Evolutionary conservation across 176 grass and related monocot species (phyloP).

Genomic region (Themeda triandra): DNA sequence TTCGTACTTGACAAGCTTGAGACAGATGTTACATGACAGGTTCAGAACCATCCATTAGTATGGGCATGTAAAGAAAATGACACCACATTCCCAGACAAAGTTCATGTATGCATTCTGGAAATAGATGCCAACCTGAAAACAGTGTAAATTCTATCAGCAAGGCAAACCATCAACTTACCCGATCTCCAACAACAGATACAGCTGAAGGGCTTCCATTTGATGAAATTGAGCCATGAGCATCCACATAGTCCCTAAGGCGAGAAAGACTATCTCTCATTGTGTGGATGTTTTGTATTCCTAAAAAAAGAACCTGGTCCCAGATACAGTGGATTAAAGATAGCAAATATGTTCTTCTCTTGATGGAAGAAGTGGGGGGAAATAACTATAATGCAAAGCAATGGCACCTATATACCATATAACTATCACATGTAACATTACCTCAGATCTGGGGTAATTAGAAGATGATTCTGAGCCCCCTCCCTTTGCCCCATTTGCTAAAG

Average conservation of each 20-base stretch:
- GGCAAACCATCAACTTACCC: conserved; percentile 29
- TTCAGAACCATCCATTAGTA: neutral
- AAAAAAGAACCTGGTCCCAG: conserved; percentile 72
- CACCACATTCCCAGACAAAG: neutral
- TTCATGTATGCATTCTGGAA: neutral
- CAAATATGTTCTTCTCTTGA: neutral
- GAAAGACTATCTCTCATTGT: conserved; percentile 96
- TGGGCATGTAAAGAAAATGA: neutral
- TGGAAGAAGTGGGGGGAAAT: neutral
- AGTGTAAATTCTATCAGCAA: neutral
- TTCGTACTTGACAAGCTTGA: neutral
- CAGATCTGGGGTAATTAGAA: conserved; percentile 88
- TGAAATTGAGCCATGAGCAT: conserved; percentile 77
- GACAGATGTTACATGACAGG: neutral
- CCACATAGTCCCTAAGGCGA: conserved; percentile 96
- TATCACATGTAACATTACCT: conserved; percentile 44
- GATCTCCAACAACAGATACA: conserved; percentile 45
- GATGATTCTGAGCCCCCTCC: conserved; percentile 97
- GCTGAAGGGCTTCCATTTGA: conserved; percentile 85
- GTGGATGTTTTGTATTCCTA: conserved; percentile 98
- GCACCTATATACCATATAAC: conserved; percentile 6
- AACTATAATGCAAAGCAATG: neutral
- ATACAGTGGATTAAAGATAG: conserved; percentile 39
- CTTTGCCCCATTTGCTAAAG: conserved; percentile 93
- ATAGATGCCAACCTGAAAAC: neutral